These are phyloP conservation scores for Casuarina equisetifolia DNA, from an alignment of 306 rosid genomes.

Conservation along the genomic window DNA sequence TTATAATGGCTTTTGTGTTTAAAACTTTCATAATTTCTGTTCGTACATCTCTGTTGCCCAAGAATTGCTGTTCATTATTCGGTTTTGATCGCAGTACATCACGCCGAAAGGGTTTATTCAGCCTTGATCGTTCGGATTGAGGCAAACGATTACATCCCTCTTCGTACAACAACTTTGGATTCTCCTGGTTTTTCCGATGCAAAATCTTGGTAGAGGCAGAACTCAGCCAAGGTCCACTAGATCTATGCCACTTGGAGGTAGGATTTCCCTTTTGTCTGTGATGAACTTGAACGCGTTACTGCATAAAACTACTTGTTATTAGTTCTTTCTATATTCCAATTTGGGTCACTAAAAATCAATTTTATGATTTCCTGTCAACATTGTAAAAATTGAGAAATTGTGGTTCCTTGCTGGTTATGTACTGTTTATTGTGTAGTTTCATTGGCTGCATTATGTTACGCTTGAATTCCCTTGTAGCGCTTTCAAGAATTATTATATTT, in stretches of 20 bases:
- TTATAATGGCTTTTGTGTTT: conserved; percentile 19
- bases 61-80: conserved; percentile 23
- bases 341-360: not conserved
- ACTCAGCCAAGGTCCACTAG: conserved; percentile 65
- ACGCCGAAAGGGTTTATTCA: conserved; percentile 26
- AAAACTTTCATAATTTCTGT: conserved; percentile 19
- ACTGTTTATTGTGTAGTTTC: not conserved
- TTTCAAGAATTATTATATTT: not conserved
- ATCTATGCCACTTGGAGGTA: conserved; percentile 86
- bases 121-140: conserved; percentile 40
- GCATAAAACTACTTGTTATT: not conserved
- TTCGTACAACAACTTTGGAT: conserved; percentile 5
- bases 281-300: not conserved
- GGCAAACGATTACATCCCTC: conserved; percentile 27
- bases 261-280: conserved; percentile 20
- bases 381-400: not conserved
- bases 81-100: conserved; percentile 40
- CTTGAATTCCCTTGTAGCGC: not conserved
- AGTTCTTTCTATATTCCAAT: not conserved
- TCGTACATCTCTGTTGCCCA: conserved; percentile 3
- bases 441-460: not conserved
- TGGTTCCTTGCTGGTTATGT: not conserved
- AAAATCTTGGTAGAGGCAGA: conserved; percentile 62
- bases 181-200: conserved; percentile 52
- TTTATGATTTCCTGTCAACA: not conserved